phyloP scores from a whole-genome alignment of 1,284 basidiomycete species.

The Boletus smithii region DNA sequence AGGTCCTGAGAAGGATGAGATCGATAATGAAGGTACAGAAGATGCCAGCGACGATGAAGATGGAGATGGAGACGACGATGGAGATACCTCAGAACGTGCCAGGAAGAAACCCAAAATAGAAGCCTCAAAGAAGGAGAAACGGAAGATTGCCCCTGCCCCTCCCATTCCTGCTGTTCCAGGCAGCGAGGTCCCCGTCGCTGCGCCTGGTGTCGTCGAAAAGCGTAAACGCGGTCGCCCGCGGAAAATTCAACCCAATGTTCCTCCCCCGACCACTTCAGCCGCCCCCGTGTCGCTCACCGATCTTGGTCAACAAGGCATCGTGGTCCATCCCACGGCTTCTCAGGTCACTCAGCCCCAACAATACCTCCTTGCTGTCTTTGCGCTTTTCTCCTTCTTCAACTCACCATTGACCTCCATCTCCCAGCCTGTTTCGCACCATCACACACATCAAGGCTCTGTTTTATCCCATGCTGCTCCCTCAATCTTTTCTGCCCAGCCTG shows the following conservation, averaged over 20 bases:
- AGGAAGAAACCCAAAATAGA: slow-evolving; percentile 54
- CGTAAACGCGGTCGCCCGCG: slow-evolving; percentile 76
- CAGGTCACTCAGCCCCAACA: slow-evolving; percentile 44
- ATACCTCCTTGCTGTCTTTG: slow-evolving; percentile 71
- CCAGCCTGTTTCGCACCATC: slow-evolving; percentile 31
- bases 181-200: slow-evolving; percentile 12
- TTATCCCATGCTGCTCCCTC: slow-evolving; percentile 29
- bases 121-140: slow-evolving; percentile 44
- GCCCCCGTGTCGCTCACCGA: slow-evolving; percentile 14
- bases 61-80: slow-evolving; percentile 52
- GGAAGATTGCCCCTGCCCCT: slow-evolving; percentile 42
- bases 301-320: slow-evolving; percentile 14
- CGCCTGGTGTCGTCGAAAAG: slow-evolving; percentile 52
- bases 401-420: slow-evolving; percentile 54
- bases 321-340: slow-evolving; percentile 8
- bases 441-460: slow-evolving; percentile 40
- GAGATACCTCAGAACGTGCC: slow-evolving; percentile 47
- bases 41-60: slow-evolving; percentile 54
- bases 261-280: slow-evolving; percentile 24
- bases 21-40: slow-evolving; percentile 44
- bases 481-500: slow-evolving; percentile 6
- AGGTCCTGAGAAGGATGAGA: slow-evolving; percentile 70
- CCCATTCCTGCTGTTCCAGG: slow-evolving; percentile 29
- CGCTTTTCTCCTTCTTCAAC: slow-evolving; percentile 74
- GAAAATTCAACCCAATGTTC: slow-evolving; percentile 42